Conservation (phyloP, 345 rosid species). For the Raphanus raphanistrum region DNA sequence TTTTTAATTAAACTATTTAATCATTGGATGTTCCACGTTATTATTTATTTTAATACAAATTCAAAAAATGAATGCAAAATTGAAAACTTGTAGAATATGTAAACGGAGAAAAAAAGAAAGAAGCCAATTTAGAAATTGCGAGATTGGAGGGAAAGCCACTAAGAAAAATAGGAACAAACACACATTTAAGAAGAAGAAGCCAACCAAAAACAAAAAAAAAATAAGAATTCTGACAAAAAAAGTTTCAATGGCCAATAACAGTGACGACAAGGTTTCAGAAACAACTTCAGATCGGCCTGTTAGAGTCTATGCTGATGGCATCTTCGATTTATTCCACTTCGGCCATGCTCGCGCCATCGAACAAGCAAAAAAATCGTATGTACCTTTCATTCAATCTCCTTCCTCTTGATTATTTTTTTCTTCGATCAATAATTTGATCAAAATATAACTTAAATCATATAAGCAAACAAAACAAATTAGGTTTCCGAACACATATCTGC, state of each 20-base stretch:
- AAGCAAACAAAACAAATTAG: conserved; percentile 26
- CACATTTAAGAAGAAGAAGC: conserved; percentile 4
- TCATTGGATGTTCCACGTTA: background rate
- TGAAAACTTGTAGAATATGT: background rate
- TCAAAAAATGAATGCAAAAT: background rate
- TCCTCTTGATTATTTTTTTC: background rate
- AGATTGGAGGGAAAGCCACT: conserved; percentile 40
- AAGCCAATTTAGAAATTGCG: conserved; percentile 23
- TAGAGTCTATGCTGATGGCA: conserved; percentile 67
- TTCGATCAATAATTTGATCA: background rate
- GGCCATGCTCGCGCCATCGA: conserved; percentile 75
- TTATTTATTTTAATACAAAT: background rate
- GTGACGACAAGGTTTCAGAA: conserved; percentile 1
- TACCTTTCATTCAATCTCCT: background rate
- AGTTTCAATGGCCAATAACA: conserved; percentile 9
- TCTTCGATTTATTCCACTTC: conserved; percentile 68
- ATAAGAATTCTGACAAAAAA: background rate
- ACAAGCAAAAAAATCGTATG: conserved; percentile 65
- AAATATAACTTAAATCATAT: background rate
- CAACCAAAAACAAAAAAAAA: background rate
- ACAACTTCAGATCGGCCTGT: conserved; percentile 36
- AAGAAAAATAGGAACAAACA: conserved; percentile 6
- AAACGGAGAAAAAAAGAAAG: background rate
- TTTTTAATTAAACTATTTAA: background rate
- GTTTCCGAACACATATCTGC: conserved; percentile 61